Base-by-base conservation (phyloP, 768 basidiomycete genomes). In the Trametes punicea region DNA sequence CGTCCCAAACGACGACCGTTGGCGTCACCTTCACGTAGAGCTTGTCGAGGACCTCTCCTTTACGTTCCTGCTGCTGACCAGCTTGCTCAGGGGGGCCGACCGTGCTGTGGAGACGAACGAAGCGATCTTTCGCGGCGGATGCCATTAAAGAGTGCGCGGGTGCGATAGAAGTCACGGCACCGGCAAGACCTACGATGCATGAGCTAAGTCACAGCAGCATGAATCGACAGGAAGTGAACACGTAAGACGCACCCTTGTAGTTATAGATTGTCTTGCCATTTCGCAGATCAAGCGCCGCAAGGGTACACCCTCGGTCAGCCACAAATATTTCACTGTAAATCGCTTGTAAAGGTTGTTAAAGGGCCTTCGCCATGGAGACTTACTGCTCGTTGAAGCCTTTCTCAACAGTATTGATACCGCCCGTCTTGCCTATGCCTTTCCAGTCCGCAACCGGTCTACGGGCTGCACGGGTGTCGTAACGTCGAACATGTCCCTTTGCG, bases 381-480 rank as follows among this genome's bases (percentile, higher is more conserved):
- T 63, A 91, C 90, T 92, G 75, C 33, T 88, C 87, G 39, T 73
- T 71, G 2, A 73, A 65, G 13, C 90, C 88, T 39, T 75, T 76
- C 62, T 84, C 80, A 2, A 92, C 65, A 16, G 74, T 62, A 51
- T 75, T 80, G 11, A 93, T 71, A 8, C 87, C 89, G 25, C 83
- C 84, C 2, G 73, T 74, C 65, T 84, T 85, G 8, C 74, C 78
- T 13, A 88, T 65, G 11, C 74, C 74, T 42, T 77, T 78, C 79
- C 88, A 92, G 58, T 87, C 78, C 21, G 79, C 73, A n/a, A 85
- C 77, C 16, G 91, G 91, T 38, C 81, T 76, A 16, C 81, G 80
- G 21, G 80, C 82, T 7, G 82, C 76, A 48, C 89, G 82, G 1
- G 83, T 86, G 63, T 94, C 92, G 63, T 94, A 94, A 38, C 81